Base-by-base conservation (phyloP, 345 rosid species). In the Eucalyptus lansdowneana region DNA sequence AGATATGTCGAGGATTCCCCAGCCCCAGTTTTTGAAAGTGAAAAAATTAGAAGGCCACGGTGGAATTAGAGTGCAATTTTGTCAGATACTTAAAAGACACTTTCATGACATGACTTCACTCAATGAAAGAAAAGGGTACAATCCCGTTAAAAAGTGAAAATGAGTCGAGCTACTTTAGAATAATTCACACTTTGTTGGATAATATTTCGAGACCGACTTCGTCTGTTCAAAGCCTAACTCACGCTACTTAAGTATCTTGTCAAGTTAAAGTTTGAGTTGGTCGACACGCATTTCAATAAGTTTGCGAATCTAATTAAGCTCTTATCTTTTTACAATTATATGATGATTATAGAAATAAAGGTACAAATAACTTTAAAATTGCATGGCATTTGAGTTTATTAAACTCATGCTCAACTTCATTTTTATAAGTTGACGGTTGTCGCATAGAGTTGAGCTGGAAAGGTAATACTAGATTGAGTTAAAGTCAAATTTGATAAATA, bases 401-500 rank as follows among this genome's bases (percentile, higher is more conserved):
- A 11, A 9, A 37, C 80, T 69, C 22, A 31, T 8, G 80, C 42
- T 31, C 24, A 17, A 69, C 42, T 69, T 34, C 80, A 17, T 34
- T 8, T 69, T 69, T 15, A 34, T 17, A 31, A 34, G 44, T 34
- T n/a, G 21, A 15, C 0, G 21, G 0, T 65, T 31, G 21, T 65
- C 2, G 3, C 17, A 65, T 29, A n/a, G 1, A 65, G 19, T 31
- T 2, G 2, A 67, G 42, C 2, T 67, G 2, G 2, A 67, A 67
- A 31, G 80, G 2, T 0, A 0, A 31, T 67, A 67, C 7, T 67
- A 12, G 24, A 69, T 69, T 9, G 24, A 69, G 7, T 17, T 31
- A 1, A 1, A 69, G 42, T 69, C 13, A 0, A 8, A 34, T 69
- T 69, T 9, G 7, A 34, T 2, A 15, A 17, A 0, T 34, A 69